Conservation (phyloP, 768 basidiomycete species). For the Suillus subalutaceus region DNA sequence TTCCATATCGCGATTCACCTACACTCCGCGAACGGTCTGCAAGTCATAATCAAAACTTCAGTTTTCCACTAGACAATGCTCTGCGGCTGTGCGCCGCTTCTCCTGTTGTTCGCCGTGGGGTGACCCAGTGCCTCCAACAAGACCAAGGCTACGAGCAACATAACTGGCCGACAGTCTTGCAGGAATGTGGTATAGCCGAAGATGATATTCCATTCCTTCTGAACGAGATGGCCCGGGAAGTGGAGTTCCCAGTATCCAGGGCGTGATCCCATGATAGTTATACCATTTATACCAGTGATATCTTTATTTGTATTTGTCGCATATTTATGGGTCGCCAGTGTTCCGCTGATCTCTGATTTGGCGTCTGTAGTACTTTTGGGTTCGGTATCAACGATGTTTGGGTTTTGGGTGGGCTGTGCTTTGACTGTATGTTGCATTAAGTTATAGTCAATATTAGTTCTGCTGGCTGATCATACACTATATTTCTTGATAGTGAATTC, state of each 20-base stretch:
- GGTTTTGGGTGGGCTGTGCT: not conserved
- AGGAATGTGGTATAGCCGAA: slow-evolving; percentile 22
- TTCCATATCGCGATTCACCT: slow-evolving; percentile 18
- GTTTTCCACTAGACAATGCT: slow-evolving; percentile 25
- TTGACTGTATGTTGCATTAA: not conserved
- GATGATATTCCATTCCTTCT: slow-evolving; percentile 23
- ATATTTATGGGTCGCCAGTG: not conserved
- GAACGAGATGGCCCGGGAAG: slow-evolving; percentile 30
- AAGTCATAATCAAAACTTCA: not conserved
- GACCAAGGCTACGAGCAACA: slow-evolving; percentile 28
- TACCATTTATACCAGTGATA: not conserved
- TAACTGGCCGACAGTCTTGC: slow-evolving; percentile 30
- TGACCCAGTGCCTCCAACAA: slow-evolving; percentile 27
- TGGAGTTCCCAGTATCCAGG: slow-evolving; percentile 15
- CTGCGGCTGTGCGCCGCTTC: slow-evolving; percentile 22
- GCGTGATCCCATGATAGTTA: not conserved
- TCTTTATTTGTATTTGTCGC: not conserved
- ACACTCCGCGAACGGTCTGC: not conserved
- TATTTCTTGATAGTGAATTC: not conserved
- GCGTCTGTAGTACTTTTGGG: not conserved
- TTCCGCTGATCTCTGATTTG: not conserved
- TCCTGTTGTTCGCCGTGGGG: slow-evolving; percentile 21
- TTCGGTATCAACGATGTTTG: not conserved
- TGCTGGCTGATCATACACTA: not conserved
- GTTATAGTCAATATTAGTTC: not conserved